Conservation (phyloP, 352 stramenopile genomes). For the Phytophthora ohioensis region DNA sequence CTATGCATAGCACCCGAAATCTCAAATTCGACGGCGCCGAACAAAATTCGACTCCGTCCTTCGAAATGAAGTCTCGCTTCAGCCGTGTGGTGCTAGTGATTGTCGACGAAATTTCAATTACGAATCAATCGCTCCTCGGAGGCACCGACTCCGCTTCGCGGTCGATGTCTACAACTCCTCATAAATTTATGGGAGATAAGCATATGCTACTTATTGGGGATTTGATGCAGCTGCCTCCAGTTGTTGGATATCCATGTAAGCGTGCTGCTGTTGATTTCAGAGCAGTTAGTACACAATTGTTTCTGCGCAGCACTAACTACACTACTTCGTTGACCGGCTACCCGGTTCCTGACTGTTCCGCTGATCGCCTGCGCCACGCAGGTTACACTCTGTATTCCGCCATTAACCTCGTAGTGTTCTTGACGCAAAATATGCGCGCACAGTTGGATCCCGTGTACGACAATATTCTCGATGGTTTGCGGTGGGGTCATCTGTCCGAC, state of each 20-base stretch:
- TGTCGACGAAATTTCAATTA: constrained; percentile 42
- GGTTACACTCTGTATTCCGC: constrained; percentile 27
- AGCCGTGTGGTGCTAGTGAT: constrained; percentile 23
- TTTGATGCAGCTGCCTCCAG: constrained; percentile 32
- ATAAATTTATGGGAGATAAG: constrained; percentile 33
- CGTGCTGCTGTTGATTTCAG: background rate
- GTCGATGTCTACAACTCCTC: background rate
- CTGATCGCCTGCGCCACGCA: constrained; percentile 1
- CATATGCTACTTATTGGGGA: constrained; percentile 31
- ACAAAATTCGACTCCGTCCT: constrained; percentile 3
- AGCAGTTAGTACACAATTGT: background rate
- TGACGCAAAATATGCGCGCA: constrained; percentile 15
- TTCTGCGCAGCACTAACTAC: background rate
- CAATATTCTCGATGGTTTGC: constrained; percentile 8
- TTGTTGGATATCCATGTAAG: constrained; percentile 23
- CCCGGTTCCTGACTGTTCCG: background rate
- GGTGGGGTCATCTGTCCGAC: background rate
- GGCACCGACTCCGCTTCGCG: constrained; percentile 7
- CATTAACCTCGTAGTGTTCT: constrained; percentile 24
- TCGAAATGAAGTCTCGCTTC: constrained; percentile 28
- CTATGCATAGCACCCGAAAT: constrained; percentile 16
- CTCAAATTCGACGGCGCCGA: constrained; percentile 12
- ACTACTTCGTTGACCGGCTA: constrained; percentile 6
- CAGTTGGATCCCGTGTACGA: constrained; percentile 3
- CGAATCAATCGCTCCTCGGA: constrained; percentile 27